These are phyloP conservation scores for Aureobasidium leucospermi DNA, from an alignment of 2,329 filamentous ascomycete genomes.

Conservation along the genomic window DNA sequence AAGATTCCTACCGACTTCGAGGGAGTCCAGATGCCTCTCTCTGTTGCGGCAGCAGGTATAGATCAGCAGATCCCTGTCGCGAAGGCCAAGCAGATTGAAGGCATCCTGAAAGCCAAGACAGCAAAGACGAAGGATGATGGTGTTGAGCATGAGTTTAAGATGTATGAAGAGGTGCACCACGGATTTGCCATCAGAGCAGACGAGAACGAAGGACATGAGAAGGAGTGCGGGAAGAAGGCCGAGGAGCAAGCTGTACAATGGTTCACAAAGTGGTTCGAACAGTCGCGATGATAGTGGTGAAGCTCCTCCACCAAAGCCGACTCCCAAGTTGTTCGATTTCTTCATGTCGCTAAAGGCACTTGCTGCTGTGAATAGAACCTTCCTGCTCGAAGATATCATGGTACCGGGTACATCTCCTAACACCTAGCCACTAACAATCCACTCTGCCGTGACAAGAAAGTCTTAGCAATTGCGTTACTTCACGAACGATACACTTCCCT, in stretches of 20 bases:
- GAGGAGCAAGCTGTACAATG: conserved; percentile 32
- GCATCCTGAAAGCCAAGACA: conserved; percentile 28
- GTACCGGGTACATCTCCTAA: no score
- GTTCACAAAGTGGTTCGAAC: conserved; percentile 30
- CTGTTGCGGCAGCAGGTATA: conserved; percentile 27
- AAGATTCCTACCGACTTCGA: conserved; percentile 29
- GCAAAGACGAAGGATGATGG: conserved; percentile 25
- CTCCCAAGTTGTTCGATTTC: conserved; percentile 21
- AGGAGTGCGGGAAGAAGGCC: conserved; percentile 28
- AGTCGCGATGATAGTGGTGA: neutral
- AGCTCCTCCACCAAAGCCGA: conserved; percentile 13
- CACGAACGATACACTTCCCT: no score
- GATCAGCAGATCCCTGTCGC: conserved; percentile 24
- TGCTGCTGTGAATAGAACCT: neutral
- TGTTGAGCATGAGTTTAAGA: conserved; percentile 31
- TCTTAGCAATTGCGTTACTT: no score
- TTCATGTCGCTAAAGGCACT: conserved; percentile 13
- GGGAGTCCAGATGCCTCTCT: conserved; percentile 26
- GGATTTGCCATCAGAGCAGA: conserved; percentile 32
- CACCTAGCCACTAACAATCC: no score
- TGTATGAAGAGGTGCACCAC: conserved; percentile 31
- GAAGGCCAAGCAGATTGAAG: conserved; percentile 27
- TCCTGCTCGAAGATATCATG: no score
- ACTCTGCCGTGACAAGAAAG: no score
- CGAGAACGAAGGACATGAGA: conserved; percentile 27